phyloP scores from a whole-genome alignment of 768 basidiomycete genomes.

The Pleurotus giganteus region DNA sequence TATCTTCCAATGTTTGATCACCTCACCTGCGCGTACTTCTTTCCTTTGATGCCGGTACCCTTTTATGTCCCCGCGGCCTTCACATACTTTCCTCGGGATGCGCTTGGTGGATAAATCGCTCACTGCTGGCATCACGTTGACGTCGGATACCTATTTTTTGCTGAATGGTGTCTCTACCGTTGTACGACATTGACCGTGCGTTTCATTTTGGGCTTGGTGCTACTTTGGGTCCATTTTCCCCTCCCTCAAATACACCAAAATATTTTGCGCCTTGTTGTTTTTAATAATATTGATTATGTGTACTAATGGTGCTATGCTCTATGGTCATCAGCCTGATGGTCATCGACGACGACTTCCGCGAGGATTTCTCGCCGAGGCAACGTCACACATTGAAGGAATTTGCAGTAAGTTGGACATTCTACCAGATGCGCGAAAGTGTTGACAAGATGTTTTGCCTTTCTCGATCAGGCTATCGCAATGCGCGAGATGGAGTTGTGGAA shows the following conservation, averaged over 20 bases:
- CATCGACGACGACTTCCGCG: slow-evolving; percentile 77
- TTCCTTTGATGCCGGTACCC: too few relatives aligned
- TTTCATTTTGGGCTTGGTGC: background rate
- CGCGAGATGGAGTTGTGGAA: slow-evolving; percentile 95
- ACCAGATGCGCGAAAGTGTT: too few relatives aligned
- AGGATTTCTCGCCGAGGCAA: slow-evolving; percentile 86
- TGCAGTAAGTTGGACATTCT: slow-evolving; percentile 49
- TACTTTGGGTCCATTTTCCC: background rate
- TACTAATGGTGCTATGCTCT: background rate
- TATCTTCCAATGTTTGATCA: background rate
- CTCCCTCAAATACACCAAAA: background rate
- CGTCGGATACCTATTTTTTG: too few relatives aligned
- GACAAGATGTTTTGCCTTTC: slow-evolving; percentile 15
- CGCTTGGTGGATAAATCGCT: too few relatives aligned
- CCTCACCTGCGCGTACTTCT: background rate
- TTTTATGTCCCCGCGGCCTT: too few relatives aligned
- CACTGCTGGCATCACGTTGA: too few relatives aligned
- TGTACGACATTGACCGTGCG: too few relatives aligned
- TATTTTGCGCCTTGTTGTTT: background rate
- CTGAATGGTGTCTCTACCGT: too few relatives aligned
- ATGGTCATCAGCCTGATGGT: slow-evolving; percentile 62
- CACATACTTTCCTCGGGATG: too few relatives aligned
- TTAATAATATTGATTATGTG: background rate
- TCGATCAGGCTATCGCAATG: slow-evolving; percentile 74
- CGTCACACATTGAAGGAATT: slow-evolving; percentile 94